Evolutionary conservation across 2,329 filamentous ascomycete species (phyloP), one percentile per base, ranked within the genome.

Genomic region (Aspergillus pseudoglaucus): DNA sequence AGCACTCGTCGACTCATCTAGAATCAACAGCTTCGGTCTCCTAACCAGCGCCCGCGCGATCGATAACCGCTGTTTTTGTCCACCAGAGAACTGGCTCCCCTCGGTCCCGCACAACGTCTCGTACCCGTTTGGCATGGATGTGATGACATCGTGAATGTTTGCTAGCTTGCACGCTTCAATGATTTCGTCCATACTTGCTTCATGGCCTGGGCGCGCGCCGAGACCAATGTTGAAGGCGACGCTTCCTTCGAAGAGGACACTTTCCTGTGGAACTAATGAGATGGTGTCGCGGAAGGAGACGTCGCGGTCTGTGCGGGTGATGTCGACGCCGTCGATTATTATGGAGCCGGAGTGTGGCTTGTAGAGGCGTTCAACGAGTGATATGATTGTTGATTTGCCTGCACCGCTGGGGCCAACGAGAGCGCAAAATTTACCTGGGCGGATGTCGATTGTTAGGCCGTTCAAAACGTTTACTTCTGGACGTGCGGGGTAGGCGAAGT

Each of bases 141-240:
- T 68, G 55, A 88, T 84, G 18, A 79, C 81, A 22, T 87, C 81
- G 65, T 88, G 83, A 52, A 88, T 85, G 59, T 85, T 85, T 30
- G 84, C 84, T 12, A 85, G 67, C 47, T 76, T 76, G 59, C 84
- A 87, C 0, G 84, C 84, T 45, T 80, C 78, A 52, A 83, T 75
- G 40, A 88, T 82, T 42, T 87, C 83, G 8, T 72, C 77, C 42
- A 81, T 70, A 0, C 75, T 77, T 1, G 78, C 78, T 30, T 77
- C 74, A 35, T 76, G 69, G 10, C 73, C 76, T 1, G 81, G 82
- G 1, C 74, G 70, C 2, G 65, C 65, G n/a, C 71, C 74, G 2
- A 75, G 63, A 2, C 62, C 62, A 17, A 75, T 62, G 50, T 75
- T 77, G 62, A 74, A 76, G 17, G 63, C 65, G 14, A 76, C 68